Base-by-base conservation (phyloP, 2,329 filamentous ascomycete species). In the Scopulariopsis brevicaulis region DNA sequence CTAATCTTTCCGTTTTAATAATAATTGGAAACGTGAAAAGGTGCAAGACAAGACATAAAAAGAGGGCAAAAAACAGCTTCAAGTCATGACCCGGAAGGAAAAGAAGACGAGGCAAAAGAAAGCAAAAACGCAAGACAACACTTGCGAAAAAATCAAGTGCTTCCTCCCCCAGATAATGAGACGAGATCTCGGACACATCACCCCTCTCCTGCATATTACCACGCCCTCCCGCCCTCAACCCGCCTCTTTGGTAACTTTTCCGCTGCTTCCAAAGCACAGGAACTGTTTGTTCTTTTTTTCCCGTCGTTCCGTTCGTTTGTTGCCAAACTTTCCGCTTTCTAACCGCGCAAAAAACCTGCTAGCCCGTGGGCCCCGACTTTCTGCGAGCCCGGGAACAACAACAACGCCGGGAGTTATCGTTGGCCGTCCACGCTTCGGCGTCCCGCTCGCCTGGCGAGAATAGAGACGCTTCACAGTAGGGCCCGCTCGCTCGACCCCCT, bases 1-100 rank as follows among this genome's bases (percentile, higher is more conserved):
- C 69, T 10, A 75, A 74, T 74, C 72, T 74, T 46, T 46, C 54
- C 74, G 72, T 68, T 43, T 67, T 64, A 58, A 58, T 59, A 40
- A 61, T 57, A 15, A 53, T 25, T 37, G 40, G 56, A 25, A 57
- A 51, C 43, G 53, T 43, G n/a, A 58, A 52, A 56, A 59, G 22
- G 12, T 35, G 15, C n/a, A 46, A 40, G 10, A 4, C 54, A 12
- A 11, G 22, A 52, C 20, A 55, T 35, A 53, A 53, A 32, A 56
- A 22, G 43, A 35, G 28, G 24, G 54, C 50, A 52, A 37, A 54
- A 46, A 34, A 43, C 7, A 22, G n/a, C 22, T 34, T 18, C 43
- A n/a, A 40, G 40, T 37, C 37, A 28, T 35, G 14, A 20, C 15
- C 50, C 32, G 40, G 56, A 20, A 51, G 1, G 18, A 50, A 58